Percentiles rank a stretch among this genome's conserved stretches.
phyloP scores from a whole-genome alignment of 352 stramenopile genomes.

The Phytophthora litchii region DNA sequence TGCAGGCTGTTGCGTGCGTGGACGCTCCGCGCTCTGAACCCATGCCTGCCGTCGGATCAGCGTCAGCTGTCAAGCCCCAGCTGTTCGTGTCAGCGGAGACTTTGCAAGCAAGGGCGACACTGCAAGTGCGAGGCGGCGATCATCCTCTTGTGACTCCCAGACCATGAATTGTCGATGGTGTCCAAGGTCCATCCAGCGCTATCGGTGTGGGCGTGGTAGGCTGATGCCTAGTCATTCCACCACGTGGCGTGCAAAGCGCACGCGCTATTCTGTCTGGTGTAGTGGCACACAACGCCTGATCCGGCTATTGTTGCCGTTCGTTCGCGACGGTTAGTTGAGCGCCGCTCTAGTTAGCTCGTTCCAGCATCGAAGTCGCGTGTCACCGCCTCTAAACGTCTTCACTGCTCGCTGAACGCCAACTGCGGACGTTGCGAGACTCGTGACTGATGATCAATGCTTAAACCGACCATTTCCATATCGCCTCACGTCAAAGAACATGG shows the following conservation, averaged over 20 bases:
- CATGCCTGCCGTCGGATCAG: constrained; percentile 17
- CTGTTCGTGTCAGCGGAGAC: constrained; percentile 9
- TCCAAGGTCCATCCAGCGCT: no score
- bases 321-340: constrained; percentile 13
- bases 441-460: neutral
- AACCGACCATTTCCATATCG: neutral
- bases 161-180: neutral
- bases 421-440: neutral
- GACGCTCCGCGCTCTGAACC: constrained; percentile 29
- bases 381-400: neutral
- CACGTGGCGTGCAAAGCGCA: constrained; percentile 23
- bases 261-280: constrained; percentile 2
- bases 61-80: neutral
- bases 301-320: constrained; percentile 11
- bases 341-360: neutral
- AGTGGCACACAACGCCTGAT: constrained; percentile 5
- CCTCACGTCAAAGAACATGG: neutral
- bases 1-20: constrained; percentile 19
- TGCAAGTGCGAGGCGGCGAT: neutral
- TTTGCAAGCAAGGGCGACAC: neutral
- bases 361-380: constrained; percentile 1
- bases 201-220: no score
- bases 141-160: neutral
- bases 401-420: neutral
- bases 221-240: constrained; percentile 8